phyloP scores from a whole-genome alignment of 768 basidiomycete species.

The Leccinum fibrillosum region DNA sequence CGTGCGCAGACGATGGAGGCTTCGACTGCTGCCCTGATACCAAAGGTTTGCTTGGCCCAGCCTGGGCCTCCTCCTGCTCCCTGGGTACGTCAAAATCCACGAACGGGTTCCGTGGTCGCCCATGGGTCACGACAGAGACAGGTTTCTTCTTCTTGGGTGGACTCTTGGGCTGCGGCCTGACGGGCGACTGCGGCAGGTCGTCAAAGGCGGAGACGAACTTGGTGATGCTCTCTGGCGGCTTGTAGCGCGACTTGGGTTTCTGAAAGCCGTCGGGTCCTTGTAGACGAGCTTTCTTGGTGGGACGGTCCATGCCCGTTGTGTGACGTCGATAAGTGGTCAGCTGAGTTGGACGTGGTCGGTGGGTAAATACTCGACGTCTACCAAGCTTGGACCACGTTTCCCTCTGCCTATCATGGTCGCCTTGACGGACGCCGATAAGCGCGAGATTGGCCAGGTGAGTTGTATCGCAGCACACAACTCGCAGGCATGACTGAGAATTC shows the following conservation, averaged over 20 bases:
- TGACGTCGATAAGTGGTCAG: not conserved
- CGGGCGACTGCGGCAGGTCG: not conserved
- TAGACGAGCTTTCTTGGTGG: conserved; percentile 13
- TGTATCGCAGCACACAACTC: not conserved
- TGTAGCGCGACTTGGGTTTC: conserved; percentile 25
- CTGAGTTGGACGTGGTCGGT: not conserved
- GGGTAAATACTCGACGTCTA: not conserved
- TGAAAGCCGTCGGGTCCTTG: conserved; percentile 30
- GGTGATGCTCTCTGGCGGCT: conserved; percentile 22
- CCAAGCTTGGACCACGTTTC: not conserved
- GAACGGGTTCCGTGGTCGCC: conserved; percentile 21
- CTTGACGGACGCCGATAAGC: conserved; percentile 37
- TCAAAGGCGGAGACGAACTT: conserved; percentile 31
- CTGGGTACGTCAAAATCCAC: conserved; percentile 6
- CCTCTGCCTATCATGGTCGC: conserved; percentile 11
- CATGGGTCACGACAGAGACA: conserved; percentile 6
- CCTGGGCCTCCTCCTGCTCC: not conserved
- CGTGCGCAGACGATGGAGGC: conserved; percentile 4
- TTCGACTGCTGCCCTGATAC: conserved; percentile 5
- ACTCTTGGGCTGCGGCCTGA: not conserved
- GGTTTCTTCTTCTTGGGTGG: conserved; percentile 9
- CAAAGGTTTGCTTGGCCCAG: conserved; percentile 11
- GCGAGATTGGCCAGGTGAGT: conserved; percentile 46
- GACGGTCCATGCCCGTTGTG: not conserved
- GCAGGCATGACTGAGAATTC: not conserved